Base-by-base conservation (phyloP, 495 filamentous ascomycete genomes). In the Penicillium herquei region DNA sequence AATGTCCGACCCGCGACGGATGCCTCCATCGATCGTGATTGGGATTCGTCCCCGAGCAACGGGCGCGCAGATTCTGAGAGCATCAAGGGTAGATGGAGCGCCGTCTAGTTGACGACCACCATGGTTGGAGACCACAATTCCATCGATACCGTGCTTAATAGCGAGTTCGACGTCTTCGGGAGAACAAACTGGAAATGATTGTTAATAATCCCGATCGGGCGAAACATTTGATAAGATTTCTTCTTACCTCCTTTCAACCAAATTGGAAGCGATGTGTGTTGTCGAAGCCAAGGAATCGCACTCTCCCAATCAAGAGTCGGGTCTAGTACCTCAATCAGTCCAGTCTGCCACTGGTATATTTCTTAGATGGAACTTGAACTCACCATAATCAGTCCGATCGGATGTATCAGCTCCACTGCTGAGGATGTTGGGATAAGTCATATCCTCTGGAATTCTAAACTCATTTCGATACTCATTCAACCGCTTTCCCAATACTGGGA, bases 401-500 rank as follows among this genome's bases (percentile, higher is more conserved):
- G 64, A 71, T 6, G 52, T 58, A 53, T 70, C 67, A 18, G 30
- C 53, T 5, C 67, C 69, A 42, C 63, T 48, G 30, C 67, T 70
- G 14, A 69, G 57, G 41, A 72, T 69, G 49, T 72, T 72, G 1
- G 71, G 71, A 51, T 40, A 44, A 49, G 45, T 32, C 45, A 49
- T 66, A 49, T 68, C 66, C 14, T 63, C 66, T 0, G 45, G 14
- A 17, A 39, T 51, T 13, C 40, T 30, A 10, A 40, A 18, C 33
- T 51, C 32, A 51, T 62, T 57, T 21, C 51, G 46, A n/a, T 64
- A 67, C 42, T 81, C 72, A 39, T 67, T 67, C 31, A 76, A 63
- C 1, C 71, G 67, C 40, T 85, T 86, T 0, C 84, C 85, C 6
- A 96, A 81, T 64, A 96, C 88, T 7, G 93, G 93, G 33, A 91